Conservation (phyloP, 225 moss, liverwort and hornwort species). For the Ulota crispa region DNA sequence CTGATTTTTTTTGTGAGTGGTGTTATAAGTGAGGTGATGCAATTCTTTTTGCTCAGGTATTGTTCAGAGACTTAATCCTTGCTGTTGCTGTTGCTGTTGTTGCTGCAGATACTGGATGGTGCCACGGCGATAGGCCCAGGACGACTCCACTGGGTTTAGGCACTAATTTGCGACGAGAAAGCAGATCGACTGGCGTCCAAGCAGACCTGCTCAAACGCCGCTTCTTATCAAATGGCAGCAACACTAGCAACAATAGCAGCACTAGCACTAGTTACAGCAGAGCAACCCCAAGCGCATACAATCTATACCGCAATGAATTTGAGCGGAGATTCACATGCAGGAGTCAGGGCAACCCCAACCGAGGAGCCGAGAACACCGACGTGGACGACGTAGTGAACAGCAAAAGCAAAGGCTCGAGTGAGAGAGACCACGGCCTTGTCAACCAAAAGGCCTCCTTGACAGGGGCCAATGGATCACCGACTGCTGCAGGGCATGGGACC, state of each 20-base stretch:
- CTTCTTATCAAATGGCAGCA: constrained; percentile 29
- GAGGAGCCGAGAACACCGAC: constrained; percentile 30
- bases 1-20: too few species aligned
- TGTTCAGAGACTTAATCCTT: background rate
- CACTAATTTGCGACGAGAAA: constrained; percentile 26
- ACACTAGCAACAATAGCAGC: too few species aligned
- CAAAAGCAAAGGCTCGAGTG: background rate
- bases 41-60: too few species aligned
- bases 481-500: constrained; percentile 1
- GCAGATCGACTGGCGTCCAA: background rate
- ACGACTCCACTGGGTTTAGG: constrained; percentile 27
- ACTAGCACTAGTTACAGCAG: too few species aligned
- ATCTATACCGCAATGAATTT: constrained; percentile 10
- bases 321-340: constrained; percentile 34
- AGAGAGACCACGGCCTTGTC: background rate
- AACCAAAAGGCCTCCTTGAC: too few species aligned
- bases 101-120: constrained; percentile 48
- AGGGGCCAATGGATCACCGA: constrained; percentile 35
- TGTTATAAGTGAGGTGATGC: too few species aligned
- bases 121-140: constrained; percentile 26
- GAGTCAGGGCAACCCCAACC: constrained; percentile 27
- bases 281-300: background rate
- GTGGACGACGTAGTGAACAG: constrained; percentile 17
- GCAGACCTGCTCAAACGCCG: constrained; percentile 42
- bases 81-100: too few species aligned